Evolutionary conservation across 768 basidiomycete genomes (phyloP), one percentile per base, ranked within the genome.

Genomic region (Leccinum variicolor): DNA sequence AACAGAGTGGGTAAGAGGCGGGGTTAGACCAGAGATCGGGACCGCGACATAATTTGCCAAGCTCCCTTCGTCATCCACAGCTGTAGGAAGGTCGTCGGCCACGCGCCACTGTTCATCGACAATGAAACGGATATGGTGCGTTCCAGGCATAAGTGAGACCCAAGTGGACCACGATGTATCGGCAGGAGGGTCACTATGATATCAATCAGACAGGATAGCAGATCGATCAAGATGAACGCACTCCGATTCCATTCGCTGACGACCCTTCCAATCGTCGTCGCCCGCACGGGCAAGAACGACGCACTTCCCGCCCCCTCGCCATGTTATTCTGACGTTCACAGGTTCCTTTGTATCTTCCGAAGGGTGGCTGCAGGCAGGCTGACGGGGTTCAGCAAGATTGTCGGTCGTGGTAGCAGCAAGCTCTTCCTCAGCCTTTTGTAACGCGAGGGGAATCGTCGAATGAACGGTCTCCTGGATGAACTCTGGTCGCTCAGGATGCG

Each of bases 111-210:
- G 82, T 49, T 89, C 91, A 70, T 98, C 96, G 59, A 98, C 91
- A 62, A 98, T 84, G 79, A 97, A 98, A 57, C 94, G 92, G 69
- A 98, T 81, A 62, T 94, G 91, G 68, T 98, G 94, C 0, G 94
- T 94, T 15, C 96, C 96, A 0, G 94, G 93, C 10, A 85, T 83
- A 1, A 98, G 82, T 5, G 77, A 66, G 26, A 86, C 74, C 64
- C 69, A 69, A 5, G 75, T 66, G 36, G 67, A 71, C 68, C 74
- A 79, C 6, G 70, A 69, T 58, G 68, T 65, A 47, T 75, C 74
- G 4, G 67, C 69, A 50, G 72, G 68, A 3, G 75, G 65, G 43
- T 71, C 59, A 43, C 71, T 72, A 48, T n/a, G 15, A 25, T 53
- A 29, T 43, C 28, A 31, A 50, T 74, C 58, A 73, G 64, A 49